These are phyloP conservation scores for Cutaneotrichosporon daszewskae DNA, from an alignment of 1,284 basidiomycete species.

Conservation along the genomic window DNA sequence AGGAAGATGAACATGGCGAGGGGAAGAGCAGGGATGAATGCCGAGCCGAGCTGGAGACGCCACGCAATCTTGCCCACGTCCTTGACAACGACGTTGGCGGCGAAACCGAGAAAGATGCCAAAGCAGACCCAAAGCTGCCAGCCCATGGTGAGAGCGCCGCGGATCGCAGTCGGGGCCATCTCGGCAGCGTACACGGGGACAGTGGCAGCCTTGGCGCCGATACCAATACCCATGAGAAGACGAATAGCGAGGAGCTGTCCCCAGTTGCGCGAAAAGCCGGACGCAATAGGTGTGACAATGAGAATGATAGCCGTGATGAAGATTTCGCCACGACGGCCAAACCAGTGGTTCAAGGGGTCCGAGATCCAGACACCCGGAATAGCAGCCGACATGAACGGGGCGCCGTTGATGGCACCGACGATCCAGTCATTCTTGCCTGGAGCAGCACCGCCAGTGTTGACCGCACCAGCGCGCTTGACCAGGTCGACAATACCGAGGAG, in stretches of 20 bases:
- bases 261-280: conserved; percentile 58
- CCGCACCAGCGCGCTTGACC: conserved; percentile 66
- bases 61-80: conserved; percentile 38
- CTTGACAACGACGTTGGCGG: conserved; percentile 15
- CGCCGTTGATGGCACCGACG: conserved; percentile 57
- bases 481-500: conserved; percentile 55
- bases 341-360: conserved; percentile 61
- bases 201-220: conserved; percentile 50
- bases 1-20: conserved; percentile 7
- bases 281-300: conserved; percentile 39
- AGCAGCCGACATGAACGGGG: conserved; percentile 18
- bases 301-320: conserved; percentile 58
- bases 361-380: conserved; percentile 57
- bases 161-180: conserved; percentile 47
- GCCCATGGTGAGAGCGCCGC: conserved; percentile 52
- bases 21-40: conserved; percentile 46
- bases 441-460: conserved; percentile 55
- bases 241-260: conserved; percentile 48
- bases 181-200: conserved; percentile 46
- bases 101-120: conserved; percentile 31
- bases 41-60: conserved; percentile 50
- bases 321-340: conserved; percentile 71
- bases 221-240: conserved; percentile 45
- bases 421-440: conserved; percentile 54
- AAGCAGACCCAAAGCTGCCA: conserved; percentile 27